Evolutionary conservation across 352 stramenopile genomes (phyloP).

Genomic region (Globisporangium abappressorium): DNA sequence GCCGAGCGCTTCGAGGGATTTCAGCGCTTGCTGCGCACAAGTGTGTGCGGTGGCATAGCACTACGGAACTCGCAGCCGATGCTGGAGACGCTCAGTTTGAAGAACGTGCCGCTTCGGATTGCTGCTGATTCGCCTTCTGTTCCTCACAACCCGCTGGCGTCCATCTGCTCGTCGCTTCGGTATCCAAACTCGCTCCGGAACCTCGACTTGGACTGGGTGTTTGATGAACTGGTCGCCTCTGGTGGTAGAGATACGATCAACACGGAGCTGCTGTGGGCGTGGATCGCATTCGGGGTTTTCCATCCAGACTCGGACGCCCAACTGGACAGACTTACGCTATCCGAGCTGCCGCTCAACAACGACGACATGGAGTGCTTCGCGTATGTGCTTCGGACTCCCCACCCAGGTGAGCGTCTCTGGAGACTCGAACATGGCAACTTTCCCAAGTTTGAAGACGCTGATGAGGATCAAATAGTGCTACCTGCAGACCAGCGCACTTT

Average conservation of each 20-base stretch:
- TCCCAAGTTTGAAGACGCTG: neutral
- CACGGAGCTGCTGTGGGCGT: conserved; percentile 1
- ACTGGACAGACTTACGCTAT: neutral
- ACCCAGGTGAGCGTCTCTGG: neutral
- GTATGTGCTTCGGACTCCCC: neutral
- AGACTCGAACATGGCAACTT: neutral
- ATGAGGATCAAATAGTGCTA: neutral
- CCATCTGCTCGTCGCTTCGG: neutral
- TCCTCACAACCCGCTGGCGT: neutral
- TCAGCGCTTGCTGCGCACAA: neutral
- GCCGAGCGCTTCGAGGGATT: neutral
- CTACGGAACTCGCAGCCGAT: neutral
- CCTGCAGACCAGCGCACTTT: neutral
- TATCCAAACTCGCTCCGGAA: neutral
- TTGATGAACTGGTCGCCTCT: neutral
- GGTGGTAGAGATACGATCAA: neutral
- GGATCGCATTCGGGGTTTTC: neutral
- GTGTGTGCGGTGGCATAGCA: no score
- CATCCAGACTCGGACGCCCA: neutral
- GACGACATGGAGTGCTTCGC: neutral
- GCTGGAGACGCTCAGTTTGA: neutral
- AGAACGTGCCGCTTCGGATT: neutral
- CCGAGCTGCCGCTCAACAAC: neutral
- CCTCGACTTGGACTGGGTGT: neutral
- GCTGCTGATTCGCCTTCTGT: neutral